Conservation (phyloP, 2,329 filamentous ascomycete species). For the Ophiostoma himal-ulmi region DNA sequence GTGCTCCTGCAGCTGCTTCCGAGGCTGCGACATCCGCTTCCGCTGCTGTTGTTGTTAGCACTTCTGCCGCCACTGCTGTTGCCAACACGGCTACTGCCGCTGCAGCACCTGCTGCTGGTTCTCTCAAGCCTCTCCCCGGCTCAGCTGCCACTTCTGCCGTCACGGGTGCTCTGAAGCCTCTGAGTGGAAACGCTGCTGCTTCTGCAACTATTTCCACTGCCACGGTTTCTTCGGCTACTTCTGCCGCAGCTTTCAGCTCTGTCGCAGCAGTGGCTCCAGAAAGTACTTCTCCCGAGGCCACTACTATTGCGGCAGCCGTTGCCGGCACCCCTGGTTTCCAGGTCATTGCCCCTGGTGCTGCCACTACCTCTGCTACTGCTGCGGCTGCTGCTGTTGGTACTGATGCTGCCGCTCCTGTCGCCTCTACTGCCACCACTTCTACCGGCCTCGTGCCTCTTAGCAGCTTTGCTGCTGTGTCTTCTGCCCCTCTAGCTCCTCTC, state of each 20-base stretch:
- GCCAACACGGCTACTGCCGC: background rate
- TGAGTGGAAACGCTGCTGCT: conserved; percentile 17
- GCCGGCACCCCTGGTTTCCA: background rate
- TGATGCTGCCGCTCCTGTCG: background rate
- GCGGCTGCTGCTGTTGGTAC: background rate
- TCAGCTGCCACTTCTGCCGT: conserved; percentile 16
- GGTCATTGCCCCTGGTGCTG: background rate
- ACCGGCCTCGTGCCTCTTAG: background rate
- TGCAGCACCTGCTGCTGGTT: conserved; percentile 12
- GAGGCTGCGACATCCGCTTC: background rate
- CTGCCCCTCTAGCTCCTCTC: background rate
- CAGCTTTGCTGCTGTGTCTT: background rate
- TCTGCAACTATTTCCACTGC: background rate
- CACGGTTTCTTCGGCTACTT: background rate
- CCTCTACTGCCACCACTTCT: background rate
- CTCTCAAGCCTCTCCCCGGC: conserved; percentile 23
- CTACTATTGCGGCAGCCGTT: background rate
- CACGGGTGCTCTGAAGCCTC: conserved; percentile 22
- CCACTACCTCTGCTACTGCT: background rate
- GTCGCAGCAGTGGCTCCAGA: background rate
- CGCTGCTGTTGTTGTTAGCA: background rate
- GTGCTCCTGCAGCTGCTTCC: conserved; percentile 10
- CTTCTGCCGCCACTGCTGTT: background rate
- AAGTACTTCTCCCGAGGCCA: background rate
- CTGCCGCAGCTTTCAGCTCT: background rate